These are phyloP conservation scores for Pythium myriotylum DNA, from an alignment of 352 stramenopile species.

Conservation along the genomic window DNA sequence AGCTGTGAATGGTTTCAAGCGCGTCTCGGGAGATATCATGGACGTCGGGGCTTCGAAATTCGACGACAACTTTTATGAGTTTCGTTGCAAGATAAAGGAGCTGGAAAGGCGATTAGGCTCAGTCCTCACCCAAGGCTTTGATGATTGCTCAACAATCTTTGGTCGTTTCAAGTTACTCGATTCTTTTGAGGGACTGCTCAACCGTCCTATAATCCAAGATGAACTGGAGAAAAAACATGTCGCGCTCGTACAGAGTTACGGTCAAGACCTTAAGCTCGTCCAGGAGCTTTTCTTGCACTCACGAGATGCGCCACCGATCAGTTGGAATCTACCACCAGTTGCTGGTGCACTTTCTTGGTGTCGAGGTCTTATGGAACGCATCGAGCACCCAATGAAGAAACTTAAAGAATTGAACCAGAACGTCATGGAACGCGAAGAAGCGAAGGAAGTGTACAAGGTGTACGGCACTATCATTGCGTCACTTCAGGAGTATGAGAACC, in stretches of 20 bases:
- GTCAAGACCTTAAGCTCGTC: conserved; percentile 95
- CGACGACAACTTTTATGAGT: conserved; percentile 98
- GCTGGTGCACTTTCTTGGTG: conserved; percentile 96
- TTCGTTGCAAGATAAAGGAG: conserved; percentile 98
- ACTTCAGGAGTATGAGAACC: conserved; percentile 96
- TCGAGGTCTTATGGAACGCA: conserved; percentile 94
- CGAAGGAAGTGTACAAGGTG: conserved; percentile 98
- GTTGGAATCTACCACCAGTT: conserved; percentile 95
- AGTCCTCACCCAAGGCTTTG: conserved; percentile 96
- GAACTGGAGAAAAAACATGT: conserved; percentile 98
- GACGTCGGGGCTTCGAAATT: conserved; percentile 97
- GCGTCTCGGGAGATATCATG: conserved; percentile 98
- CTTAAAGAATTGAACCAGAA: conserved; percentile 95
- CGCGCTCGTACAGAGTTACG: conserved; percentile 95
- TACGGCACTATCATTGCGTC: conserved; percentile 95
- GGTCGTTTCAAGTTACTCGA: conserved; percentile 98
- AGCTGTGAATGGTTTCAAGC: conserved; percentile 95
- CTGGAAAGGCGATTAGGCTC: conserved; percentile 96
- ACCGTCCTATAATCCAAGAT: conserved; percentile 96
- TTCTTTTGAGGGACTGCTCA: conserved; percentile 95
- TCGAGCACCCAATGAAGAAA: conserved; percentile 97
- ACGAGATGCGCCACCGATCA: conserved; percentile 92
- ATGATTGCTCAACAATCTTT: conserved; percentile 97
- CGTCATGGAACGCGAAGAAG: conserved; percentile 97
- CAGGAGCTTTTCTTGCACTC: conserved; percentile 97